Percentiles rank a stretch among this genome's conserved stretches.
Evolutionary conservation across 75 land plant species (phyloP).

Genomic region (Selaginella tamariscina): DNA sequence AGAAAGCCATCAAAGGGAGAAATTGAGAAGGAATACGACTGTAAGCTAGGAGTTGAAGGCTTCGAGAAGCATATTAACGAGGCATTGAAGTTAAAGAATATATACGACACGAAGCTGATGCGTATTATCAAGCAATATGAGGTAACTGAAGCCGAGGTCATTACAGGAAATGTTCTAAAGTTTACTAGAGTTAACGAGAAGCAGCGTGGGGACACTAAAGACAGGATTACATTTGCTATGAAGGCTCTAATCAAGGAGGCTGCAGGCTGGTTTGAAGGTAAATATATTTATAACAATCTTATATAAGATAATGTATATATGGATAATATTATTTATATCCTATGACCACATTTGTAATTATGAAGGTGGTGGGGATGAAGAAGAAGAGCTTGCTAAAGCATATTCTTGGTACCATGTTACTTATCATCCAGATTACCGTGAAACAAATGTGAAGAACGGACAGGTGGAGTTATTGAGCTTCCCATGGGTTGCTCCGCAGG

Average conservation of each 20-base stretch:
- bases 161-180: conserved; percentile 45
- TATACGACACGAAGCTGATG: conserved; percentile 58
- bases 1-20: conserved; percentile 25
- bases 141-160: conserved; percentile 67
- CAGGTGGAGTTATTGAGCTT: conserved; percentile 71
- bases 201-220: conserved; percentile 40
- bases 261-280: conserved; percentile 47
- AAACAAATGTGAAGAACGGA: conserved; percentile 34
- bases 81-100: conserved; percentile 40
- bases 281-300: no score
- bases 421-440: conserved; percentile 50
- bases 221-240: conserved; percentile 45
- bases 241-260: conserved; percentile 55
- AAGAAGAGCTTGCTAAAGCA: conserved; percentile 43
- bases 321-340: no score
- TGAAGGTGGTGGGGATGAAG: background rate
- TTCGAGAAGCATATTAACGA: conserved; percentile 47
- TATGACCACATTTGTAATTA: conserved; percentile 22
- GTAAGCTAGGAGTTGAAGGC: conserved; percentile 50
- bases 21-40: conserved; percentile 41
- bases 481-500: conserved; percentile 47
- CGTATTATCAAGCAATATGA: conserved; percentile 65
- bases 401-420: conserved; percentile 97
- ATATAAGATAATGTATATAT: no score
- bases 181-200: conserved; percentile 28